Evolutionary conservation across 306 rosid genomes (phyloP), one percentile per base, ranked within the genome.

Genomic region (Trifolium dubium): DNA sequence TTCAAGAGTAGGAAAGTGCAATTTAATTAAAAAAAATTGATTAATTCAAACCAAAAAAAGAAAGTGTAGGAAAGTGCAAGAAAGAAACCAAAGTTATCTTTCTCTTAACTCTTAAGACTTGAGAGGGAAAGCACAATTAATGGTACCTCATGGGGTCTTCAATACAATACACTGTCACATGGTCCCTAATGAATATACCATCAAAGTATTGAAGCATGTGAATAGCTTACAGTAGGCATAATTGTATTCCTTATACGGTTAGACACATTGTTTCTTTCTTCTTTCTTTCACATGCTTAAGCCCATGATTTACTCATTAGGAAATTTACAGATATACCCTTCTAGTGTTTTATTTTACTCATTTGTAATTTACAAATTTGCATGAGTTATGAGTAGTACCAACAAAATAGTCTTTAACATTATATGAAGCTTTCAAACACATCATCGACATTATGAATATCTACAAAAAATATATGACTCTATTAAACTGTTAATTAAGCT

Each of bases 151-250:
- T 77, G 84, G 83, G 83, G 65, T 37, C 59, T 70, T 10, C 12
- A 3, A 65, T 23, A 44, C 50, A 19, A 29, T 56, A n/a, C 71
- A 35, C 18, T 51, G 34, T 71, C 81, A 84, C 85, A 75, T 71
- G 82, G 86, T 51, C 64, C 73, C 74, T 62, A 71, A 64, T 79
- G 80, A 82, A 74, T 79, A 74, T 18, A 69, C 44, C 15, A 69
- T 53, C 15, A 69, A 71, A 79, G 82, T 64, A 50, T 69, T 37
- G 15, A 85, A 85, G 73, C 83, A 85, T 80, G 86, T 82, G 89
- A 59, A 73, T 9, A 55, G 8, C 15, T 77, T 77, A 50, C 50
- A 65, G 12, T 5, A 60, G 54, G 75, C 65, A 64, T 35, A 47
- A 69, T 77, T 49, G 78, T 19, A 82, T 82, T 63, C 90, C 70